Percentiles rank a stretch among this genome's conserved stretches.
These are phyloP conservation scores for Xylariomycetidae sp. DNA, from an alignment of 2,329 filamentous ascomycete genomes.

Conservation along the genomic window DNA sequence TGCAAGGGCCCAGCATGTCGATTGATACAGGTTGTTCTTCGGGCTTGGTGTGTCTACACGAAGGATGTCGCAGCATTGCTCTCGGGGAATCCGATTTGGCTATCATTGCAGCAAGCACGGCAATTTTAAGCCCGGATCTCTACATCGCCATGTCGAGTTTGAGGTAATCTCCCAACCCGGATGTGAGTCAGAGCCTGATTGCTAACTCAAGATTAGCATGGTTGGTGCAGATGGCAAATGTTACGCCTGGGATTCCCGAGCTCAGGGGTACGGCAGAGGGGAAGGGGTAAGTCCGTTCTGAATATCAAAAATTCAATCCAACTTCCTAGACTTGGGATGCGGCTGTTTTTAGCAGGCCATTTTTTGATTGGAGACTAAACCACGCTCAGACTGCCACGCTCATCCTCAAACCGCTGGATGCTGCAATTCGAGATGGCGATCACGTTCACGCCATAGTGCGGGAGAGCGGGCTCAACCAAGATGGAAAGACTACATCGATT, in stretches of 20 bases:
- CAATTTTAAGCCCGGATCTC: conserved; percentile 1
- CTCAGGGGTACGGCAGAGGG: conserved; percentile 11
- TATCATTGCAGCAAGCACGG: conserved; percentile 1
- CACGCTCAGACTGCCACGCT: too few species aligned
- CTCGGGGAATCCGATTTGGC: not conserved
- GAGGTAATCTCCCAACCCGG: conserved; percentile 3
- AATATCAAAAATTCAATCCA: too few species aligned
- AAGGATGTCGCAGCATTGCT: not conserved
- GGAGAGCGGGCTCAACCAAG: conserved; percentile 31
- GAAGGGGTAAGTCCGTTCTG: too few species aligned
- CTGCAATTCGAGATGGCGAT: conserved; percentile 19
- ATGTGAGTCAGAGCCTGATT: too few species aligned
- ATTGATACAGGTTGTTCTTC: conserved; percentile 7
- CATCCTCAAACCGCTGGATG: conserved; percentile 4
- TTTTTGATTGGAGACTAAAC: too few species aligned
- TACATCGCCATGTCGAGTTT: not conserved
- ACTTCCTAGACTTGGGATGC: too few species aligned
- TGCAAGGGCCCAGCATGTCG: conserved; percentile 4
- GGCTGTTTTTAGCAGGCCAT: too few species aligned
- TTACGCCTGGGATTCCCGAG: conserved; percentile 4
- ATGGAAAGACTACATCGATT: conserved; percentile 39
- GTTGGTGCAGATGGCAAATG: conserved; percentile 4
- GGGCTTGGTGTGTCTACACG: not conserved
- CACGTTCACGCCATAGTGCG: conserved; percentile 34
- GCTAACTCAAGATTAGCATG: too few species aligned